Base-by-base conservation (phyloP, 1,284 basidiomycete genomes). In the Grifola frondosa region DNA sequence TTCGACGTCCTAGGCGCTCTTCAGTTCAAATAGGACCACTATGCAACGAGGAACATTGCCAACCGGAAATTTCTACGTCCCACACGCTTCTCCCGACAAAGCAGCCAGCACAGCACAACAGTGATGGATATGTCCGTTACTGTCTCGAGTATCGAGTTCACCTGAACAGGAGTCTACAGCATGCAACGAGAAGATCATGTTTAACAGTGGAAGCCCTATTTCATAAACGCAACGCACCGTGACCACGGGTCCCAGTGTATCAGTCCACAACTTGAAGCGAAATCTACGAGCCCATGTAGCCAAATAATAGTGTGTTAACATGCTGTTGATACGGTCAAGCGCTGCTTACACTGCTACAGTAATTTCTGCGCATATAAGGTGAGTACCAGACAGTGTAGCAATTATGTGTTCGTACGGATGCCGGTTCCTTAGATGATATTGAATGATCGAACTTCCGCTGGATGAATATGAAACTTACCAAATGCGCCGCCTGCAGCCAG, bases 91-190 rank as follows among this genome's bases (percentile, higher is more conserved):
- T 53, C 51, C 19, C 31, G 40, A 42, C 45, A 47, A 4, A 53
- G 37, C n/a, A 49, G 50, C 48, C 48, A 45, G 32, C 48, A 49
- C 16, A 49, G 40, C 8, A 44, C 30, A 26, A 47, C 41, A 4
- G 51, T 49, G 42, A 53, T 53, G 3, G 35, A 32, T 3, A 48
- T 40, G 30, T 53, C 51, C 26, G 50, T 48, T 9, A 49, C 20
- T 26, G 46, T 44, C 12, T 48, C 51, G 8, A 40, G 34, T 16
- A 44, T 29, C 51, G 48, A 53, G 21, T 53, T 53, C 3, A n/a
- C n/a, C n/a, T n/a, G n/a, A n/a, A n/a, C n/a, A n/a, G n/a, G n/a
- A n/a, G n/a, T n/a, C n/a, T n/a, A n/a, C n/a, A n/a, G n/a, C n/a
- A n/a, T n/a, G 45, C 51, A 12, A 42, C 32, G 6, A 44, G 26